A percentile compares a stretch with the other conserved stretches of the same genome.
Conservation (phyloP, 495 filamentous ascomycete genomes). For the Hyaloscypha finlandica region DNA sequence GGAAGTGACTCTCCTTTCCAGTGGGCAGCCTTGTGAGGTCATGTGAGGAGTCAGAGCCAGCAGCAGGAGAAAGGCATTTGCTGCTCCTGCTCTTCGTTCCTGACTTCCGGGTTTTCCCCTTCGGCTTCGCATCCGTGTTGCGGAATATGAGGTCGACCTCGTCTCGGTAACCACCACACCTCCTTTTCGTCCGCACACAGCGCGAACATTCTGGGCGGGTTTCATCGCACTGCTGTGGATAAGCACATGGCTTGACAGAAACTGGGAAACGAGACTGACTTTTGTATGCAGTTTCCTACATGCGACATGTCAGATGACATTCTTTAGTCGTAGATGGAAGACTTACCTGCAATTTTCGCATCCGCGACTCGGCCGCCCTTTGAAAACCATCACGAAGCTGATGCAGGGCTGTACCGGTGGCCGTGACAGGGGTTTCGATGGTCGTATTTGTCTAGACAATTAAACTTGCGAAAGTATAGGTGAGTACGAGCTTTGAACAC, state of each 20-base stretch:
- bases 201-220: conserved; percentile 15
- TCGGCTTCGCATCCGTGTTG: neutral
- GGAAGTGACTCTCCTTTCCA: no score
- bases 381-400: conserved; percentile 6
- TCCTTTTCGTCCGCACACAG: conserved; percentile 8
- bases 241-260: neutral
- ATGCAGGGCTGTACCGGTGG: no score
- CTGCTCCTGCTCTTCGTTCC: no score
- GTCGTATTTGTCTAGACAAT: no score
- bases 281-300: conserved; percentile 6
- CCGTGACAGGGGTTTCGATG: no score
- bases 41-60: no score
- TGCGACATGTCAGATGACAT: neutral
- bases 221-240: conserved; percentile 16
- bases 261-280: neutral
- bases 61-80: no score
- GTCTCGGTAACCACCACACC: conserved; percentile 14
- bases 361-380: conserved; percentile 8
- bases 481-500: no score
- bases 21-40: no score
- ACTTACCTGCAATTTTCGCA: conserved; percentile 20
- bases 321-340: neutral
- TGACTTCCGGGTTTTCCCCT: neutral
- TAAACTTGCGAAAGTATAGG: no score
- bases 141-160: conserved; percentile 12